These are phyloP conservation scores for Puccinia polysora DNA, from an alignment of 1,284 basidiomycete genomes.

Conservation along the genomic window DNA sequence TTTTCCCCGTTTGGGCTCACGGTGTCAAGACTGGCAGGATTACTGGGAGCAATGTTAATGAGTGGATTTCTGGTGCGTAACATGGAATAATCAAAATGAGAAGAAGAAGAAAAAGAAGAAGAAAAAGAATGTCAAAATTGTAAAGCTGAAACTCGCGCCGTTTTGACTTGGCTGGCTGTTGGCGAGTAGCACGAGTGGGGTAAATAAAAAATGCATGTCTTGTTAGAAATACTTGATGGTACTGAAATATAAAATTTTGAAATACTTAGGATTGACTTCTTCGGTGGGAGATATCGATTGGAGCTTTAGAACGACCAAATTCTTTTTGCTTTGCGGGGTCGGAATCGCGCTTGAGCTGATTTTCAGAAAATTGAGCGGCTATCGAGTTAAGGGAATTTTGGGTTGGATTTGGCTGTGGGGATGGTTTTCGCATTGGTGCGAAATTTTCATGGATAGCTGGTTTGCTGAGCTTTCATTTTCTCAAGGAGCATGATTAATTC, in stretches of 20 bases:
- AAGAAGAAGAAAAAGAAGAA: too few relatives aligned
- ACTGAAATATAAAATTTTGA: background rate
- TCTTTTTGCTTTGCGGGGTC: slow-evolving; percentile 18
- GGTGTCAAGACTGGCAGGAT: slow-evolving; percentile 16
- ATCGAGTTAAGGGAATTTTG: slow-evolving; percentile 9
- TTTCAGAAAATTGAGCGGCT: slow-evolving; percentile 17
- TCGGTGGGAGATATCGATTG: slow-evolving; percentile 13
- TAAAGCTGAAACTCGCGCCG: background rate
- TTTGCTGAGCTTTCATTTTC: slow-evolving; percentile 2
- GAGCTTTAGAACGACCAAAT: slow-evolving; percentile 22
- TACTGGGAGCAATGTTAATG: slow-evolving; percentile 33
- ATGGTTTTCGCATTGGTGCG: slow-evolving; percentile 12
- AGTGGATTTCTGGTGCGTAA: slow-evolving; percentile 22
- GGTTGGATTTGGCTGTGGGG: slow-evolving; percentile 20
- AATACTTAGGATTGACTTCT: slow-evolving; percentile 3
- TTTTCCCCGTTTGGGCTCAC: slow-evolving; percentile 23
- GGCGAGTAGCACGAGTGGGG: slow-evolving; percentile 28
- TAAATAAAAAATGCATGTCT: background rate
- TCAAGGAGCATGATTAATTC: too few relatives aligned
- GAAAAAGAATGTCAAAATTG: background rate
- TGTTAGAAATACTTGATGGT: background rate
- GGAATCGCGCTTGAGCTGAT: slow-evolving; percentile 31
- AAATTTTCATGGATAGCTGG: slow-evolving; percentile 27
- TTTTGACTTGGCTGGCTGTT: background rate
- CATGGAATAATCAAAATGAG: background rate